Conservation (phyloP, 805 yeast species). For the Saccharomycopsis babjevae region DNA sequence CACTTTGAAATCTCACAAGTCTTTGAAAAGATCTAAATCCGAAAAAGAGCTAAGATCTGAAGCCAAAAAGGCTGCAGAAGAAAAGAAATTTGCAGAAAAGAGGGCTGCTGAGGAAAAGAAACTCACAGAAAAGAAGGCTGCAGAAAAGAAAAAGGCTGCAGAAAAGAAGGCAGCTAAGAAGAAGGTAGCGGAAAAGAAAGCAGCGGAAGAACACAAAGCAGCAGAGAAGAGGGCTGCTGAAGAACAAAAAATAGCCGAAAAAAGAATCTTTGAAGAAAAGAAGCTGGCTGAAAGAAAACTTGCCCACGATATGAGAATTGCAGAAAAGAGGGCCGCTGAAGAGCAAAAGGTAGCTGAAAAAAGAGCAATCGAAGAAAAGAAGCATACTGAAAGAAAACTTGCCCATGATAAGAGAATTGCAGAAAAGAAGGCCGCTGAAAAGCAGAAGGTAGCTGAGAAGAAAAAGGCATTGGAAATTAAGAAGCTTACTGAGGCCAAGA, state of each 20-base stretch:
- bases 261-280: not conserved
- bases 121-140: not conserved
- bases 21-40: not conserved
- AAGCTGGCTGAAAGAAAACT: not conserved
- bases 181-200: constrained; percentile 8
- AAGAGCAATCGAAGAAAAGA: not conserved
- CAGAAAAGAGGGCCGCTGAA: not conserved
- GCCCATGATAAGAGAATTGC: not conserved
- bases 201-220: not conserved
- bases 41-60: not conserved
- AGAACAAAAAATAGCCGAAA: not conserved
- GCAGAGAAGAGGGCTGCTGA: not conserved
- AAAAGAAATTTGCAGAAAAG: not conserved
- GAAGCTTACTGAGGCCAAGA: constrained; percentile 19
- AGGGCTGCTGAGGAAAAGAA: not conserved
- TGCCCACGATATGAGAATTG: not conserved
- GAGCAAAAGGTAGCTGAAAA: not conserved
- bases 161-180: constrained; percentile 1
- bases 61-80: not conserved
- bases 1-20: not conserved
- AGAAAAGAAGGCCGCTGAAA: not conserved
- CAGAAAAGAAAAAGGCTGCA: not conserved
- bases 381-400: not conserved
- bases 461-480: not conserved
- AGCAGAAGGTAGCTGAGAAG: not conserved